Percentiles rank a stretch among this genome's conserved stretches.
These are phyloP conservation scores for Diaporthe longicolla DNA, from an alignment of 2,329 filamentous ascomycete species.

Conservation along the genomic window DNA sequence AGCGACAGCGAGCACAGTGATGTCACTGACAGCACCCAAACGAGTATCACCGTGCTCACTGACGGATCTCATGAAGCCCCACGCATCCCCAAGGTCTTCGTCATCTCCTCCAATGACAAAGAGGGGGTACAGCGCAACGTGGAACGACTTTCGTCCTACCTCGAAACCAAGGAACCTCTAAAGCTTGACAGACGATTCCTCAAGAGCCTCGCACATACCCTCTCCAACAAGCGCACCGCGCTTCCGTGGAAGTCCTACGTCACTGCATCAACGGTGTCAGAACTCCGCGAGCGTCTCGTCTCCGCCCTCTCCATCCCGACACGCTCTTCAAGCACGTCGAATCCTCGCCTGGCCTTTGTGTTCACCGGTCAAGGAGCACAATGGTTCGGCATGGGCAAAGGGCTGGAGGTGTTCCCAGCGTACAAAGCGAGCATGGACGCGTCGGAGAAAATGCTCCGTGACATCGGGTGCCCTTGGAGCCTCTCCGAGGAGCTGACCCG, in stretches of 20 bases:
- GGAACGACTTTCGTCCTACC: background rate
- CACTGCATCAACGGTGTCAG: constrained; percentile 15
- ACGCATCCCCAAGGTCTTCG: background rate
- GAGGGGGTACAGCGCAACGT: background rate
- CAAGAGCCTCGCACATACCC: constrained; percentile 48
- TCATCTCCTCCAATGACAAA: constrained; percentile 26
- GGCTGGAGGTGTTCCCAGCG: constrained; percentile 19
- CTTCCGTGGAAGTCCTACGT: constrained; percentile 48
- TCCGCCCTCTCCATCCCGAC: background rate
- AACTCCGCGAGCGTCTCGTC: background rate
- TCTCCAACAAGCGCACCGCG: constrained; percentile 47
- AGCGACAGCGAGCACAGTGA: too few relatives aligned
- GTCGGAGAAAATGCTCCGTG: constrained; percentile 43
- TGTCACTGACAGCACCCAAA: too few relatives aligned
- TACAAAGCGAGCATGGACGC: constrained; percentile 36
- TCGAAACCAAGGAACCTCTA: background rate
- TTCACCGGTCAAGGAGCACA: constrained; percentile 45
- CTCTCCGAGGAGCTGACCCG: constrained; percentile 3
- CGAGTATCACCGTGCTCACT: background rate
- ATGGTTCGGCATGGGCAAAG: constrained; percentile 45
- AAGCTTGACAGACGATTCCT: constrained; percentile 30
- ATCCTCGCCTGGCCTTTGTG: constrained; percentile 38
- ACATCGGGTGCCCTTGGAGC: constrained; percentile 47
- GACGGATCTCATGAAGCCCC: background rate
- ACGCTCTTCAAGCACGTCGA: constrained; percentile 24